Conservation (phyloP, 768 basidiomycete genomes). For the Podaxis pistillaris region DNA sequence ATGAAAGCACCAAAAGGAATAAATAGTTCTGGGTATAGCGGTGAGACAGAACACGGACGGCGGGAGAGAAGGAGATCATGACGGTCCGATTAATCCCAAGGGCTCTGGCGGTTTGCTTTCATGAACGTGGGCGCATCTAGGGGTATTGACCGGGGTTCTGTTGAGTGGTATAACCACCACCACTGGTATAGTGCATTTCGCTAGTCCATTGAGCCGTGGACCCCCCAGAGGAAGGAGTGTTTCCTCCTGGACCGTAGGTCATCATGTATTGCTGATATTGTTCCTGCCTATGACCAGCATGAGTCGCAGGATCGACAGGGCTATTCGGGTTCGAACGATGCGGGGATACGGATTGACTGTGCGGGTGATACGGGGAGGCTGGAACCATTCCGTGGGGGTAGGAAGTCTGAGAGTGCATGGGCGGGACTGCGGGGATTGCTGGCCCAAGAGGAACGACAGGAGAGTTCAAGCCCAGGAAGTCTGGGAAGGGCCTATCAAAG, state of each 20-base stretch:
- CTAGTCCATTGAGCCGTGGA: slow-evolving; percentile 9
- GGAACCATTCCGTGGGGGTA: slow-evolving; percentile 30
- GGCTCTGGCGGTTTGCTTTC: slow-evolving; percentile 1
- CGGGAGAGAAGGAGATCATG: background rate
- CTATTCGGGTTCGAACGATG: slow-evolving; percentile 34
- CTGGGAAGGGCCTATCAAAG: slow-evolving; percentile 45
- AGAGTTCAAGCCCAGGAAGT: slow-evolving; percentile 30
- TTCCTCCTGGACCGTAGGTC: slow-evolving; percentile 19
- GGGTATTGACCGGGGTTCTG: slow-evolving; percentile 11
- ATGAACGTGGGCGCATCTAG: slow-evolving; percentile 2
- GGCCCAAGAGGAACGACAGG: slow-evolving; percentile 28
- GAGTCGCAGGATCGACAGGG: slow-evolving; percentile 29
- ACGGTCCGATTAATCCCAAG: slow-evolving; percentile 3
- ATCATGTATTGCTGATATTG: slow-evolving; percentile 34
- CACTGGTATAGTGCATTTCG: slow-evolving; percentile 9
- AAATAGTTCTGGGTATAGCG: slow-evolving; percentile 11
- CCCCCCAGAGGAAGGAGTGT: slow-evolving; percentile 6
- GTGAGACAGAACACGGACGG: slow-evolving; percentile 3
- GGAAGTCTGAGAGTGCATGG: slow-evolving; percentile 27
- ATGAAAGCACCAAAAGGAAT: slow-evolving; percentile 12
- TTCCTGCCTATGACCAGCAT: slow-evolving; percentile 30
- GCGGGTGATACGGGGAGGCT: slow-evolving; percentile 31
- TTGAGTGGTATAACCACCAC: slow-evolving; percentile 1
- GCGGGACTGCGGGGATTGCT: slow-evolving; percentile 26
- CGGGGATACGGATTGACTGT: slow-evolving; percentile 34